phyloP scores from a whole-genome alignment of 352 stramenopile genomes.

The Phytophthora cajani region DNA sequence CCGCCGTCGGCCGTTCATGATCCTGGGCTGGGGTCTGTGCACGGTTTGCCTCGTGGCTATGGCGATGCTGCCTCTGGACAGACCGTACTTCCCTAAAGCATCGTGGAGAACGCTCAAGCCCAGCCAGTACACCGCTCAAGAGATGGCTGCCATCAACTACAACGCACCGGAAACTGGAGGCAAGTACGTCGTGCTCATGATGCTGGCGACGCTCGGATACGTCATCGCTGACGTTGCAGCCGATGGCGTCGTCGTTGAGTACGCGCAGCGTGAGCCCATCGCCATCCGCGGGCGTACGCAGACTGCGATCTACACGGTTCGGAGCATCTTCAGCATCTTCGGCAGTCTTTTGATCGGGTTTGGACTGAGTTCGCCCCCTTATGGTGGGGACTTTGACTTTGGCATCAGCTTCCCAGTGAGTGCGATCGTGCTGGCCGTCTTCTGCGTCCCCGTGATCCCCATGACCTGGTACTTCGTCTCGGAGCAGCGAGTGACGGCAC shows the following conservation, averaged over 20 bases:
- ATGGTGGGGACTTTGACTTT: constrained; percentile 46
- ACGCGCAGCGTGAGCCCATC: constrained; percentile 51
- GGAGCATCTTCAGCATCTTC: constrained; percentile 44
- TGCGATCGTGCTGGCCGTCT: constrained; percentile 36
- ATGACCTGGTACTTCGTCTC: constrained; percentile 46
- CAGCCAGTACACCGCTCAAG: constrained; percentile 28
- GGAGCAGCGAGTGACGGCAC: constrained; percentile 26
- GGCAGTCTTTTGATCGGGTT: constrained; percentile 44
- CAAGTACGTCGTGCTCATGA: constrained; percentile 67
- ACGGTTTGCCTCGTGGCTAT: constrained; percentile 50
- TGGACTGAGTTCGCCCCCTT: constrained; percentile 40
- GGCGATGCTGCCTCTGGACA: constrained; percentile 38
- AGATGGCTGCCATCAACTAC: constrained; percentile 42
- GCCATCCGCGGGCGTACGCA: constrained; percentile 42
- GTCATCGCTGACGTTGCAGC: constrained; percentile 56
- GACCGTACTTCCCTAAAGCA: constrained; percentile 60
- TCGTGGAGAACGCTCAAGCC: constrained; percentile 33
- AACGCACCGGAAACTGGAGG: constrained; percentile 36
- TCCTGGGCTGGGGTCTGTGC: constrained; percentile 61
- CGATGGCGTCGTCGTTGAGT: constrained; percentile 54
- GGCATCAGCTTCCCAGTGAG: constrained; percentile 38
- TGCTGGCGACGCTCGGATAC: constrained; percentile 59
- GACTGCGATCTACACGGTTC: constrained; percentile 49
- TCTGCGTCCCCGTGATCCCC: constrained; percentile 37
- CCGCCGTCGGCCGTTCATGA: constrained; percentile 66